phyloP scores from a whole-genome alignment of 2,329 filamentous ascomycete genomes.

The Lecanicillium sp. region DNA sequence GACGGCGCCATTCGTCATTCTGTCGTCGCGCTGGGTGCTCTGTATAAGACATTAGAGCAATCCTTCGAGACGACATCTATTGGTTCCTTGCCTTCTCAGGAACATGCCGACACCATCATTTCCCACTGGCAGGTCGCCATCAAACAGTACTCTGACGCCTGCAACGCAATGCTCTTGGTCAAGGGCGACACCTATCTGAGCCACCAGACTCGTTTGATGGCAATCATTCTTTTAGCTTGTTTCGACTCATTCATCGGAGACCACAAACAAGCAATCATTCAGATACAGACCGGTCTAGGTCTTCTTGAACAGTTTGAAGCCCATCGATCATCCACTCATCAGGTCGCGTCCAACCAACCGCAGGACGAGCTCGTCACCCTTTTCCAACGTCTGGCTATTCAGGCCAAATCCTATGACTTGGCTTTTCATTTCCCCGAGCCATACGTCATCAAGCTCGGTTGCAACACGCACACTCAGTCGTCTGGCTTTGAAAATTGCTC shows the following conservation, averaged over 20 bases:
- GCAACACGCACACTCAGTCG: conserved; percentile 28
- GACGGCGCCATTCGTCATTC: conserved; percentile 58
- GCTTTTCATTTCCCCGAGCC: conserved; percentile 61
- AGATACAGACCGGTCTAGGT: conserved; percentile 53
- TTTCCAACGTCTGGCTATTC: conserved; percentile 57
- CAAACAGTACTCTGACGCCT: conserved; percentile 52
- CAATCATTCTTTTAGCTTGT: conserved; percentile 59
- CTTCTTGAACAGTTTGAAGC: conserved; percentile 48
- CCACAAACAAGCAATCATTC: conserved; percentile 54
- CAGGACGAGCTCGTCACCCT: conserved; percentile 57
- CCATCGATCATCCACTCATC: conserved; percentile 25
- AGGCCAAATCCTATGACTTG: conserved; percentile 63
- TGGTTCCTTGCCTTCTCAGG: conserved; percentile 13
- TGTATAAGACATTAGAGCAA: conserved; percentile 62
- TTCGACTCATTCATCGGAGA: conserved; percentile 63
- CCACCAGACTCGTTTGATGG: conserved; percentile 54
- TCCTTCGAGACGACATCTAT: conserved; percentile 43
- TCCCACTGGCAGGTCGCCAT: conserved; percentile 56
- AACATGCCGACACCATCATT: conserved; percentile 30
- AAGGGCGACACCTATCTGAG: conserved; percentile 38
- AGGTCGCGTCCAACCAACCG: conserved; percentile 36
- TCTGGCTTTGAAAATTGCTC: conserved; percentile 39
- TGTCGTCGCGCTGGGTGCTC: conserved; percentile 58
- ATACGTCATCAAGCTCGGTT: conserved; percentile 46
- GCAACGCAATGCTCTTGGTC: conserved; percentile 43